These are phyloP conservation scores for Dillenia suffruticosa DNA, from an alignment of 164 flowering plant genomes.

Conservation along the genomic window DNA sequence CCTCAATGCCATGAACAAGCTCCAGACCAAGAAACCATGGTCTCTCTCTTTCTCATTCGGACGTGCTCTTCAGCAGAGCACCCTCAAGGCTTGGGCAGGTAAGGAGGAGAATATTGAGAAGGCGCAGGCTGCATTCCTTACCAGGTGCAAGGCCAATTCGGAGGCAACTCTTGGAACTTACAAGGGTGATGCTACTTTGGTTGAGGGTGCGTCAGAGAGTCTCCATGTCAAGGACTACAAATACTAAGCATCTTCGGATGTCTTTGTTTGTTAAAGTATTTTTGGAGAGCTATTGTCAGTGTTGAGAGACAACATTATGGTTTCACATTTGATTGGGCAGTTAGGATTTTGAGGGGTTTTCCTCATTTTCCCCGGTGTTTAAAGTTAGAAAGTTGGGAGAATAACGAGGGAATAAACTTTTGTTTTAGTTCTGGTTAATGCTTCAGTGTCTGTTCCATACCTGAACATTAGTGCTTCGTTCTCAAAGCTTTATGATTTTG, in stretches of 20 bases:
- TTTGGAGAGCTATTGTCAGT: no score
- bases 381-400: no score
- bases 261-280: no score
- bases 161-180: conserved; percentile 20
- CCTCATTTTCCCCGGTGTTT: no score
- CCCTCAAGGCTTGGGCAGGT: conserved; percentile 20
- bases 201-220: conserved; percentile 67
- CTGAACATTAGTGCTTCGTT: no score
- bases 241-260: conserved; percentile 26
- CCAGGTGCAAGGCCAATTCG: conserved; percentile 19
- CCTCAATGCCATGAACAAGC: conserved; percentile 21
- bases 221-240: conserved; percentile 85
- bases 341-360: no score
- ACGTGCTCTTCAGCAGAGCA: conserved; percentile 23
- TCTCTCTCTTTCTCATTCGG: conserved; percentile 16
- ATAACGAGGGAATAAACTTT: no score
- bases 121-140: conserved; percentile 13
- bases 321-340: no score
- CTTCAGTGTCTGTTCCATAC: no score
- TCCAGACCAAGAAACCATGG: conserved; percentile 18
- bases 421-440: no score
- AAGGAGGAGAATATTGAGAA: conserved; percentile 15
- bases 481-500: no score
- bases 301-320: no score
- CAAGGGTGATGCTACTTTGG: conserved; percentile 15